These are phyloP conservation scores for Yamadazyma ubonensis DNA, from an alignment of 805 yeast species.

Conservation along the genomic window DNA sequence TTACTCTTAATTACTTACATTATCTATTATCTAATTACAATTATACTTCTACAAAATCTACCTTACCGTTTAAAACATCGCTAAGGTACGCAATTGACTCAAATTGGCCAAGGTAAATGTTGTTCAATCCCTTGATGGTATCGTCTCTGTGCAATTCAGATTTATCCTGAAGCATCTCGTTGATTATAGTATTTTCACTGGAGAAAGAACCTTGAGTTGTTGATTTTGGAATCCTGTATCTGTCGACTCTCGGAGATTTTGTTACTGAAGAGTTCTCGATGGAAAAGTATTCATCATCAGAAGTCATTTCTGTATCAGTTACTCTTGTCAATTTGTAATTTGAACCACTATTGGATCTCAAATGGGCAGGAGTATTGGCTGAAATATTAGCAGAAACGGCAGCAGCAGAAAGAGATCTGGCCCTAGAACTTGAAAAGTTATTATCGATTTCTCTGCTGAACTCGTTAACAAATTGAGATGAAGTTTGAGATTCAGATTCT, in stretches of 20 bases:
- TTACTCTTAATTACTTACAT: no score
- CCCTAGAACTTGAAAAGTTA: slow-evolving; percentile 13
- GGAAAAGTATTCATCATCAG: slow-evolving; percentile 36
- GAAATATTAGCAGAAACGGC: not conserved
- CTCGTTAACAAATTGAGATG: slow-evolving; percentile 26
- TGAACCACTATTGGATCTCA: not conserved
- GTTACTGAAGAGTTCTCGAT: slow-evolving; percentile 22
- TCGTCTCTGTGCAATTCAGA: slow-evolving; percentile 3
- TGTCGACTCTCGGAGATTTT: slow-evolving; percentile 4
- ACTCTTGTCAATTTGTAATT: not conserved
- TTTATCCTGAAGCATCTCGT: slow-evolving; percentile 12
- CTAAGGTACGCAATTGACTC: slow-evolving; percentile 35
- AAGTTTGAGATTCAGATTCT: slow-evolving; percentile 26
- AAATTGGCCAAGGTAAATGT: slow-evolving; percentile 18
- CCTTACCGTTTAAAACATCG: slow-evolving; percentile 30
- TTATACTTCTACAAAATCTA: slow-evolving; percentile 6
- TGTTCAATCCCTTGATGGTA: slow-evolving; percentile 14
- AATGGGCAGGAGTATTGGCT: not conserved
- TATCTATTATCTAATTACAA: not conserved
- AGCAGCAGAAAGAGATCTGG: not conserved
- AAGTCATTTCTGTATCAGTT: slow-evolving; percentile 15
- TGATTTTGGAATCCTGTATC: not conserved
- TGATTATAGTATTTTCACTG: slow-evolving; percentile 18
- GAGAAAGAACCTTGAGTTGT: slow-evolving; percentile 15
- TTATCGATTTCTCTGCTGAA: slow-evolving; percentile 28